Base-by-base conservation (phyloP, 257 asterid genomes). In the Scutellaria galericulata region DNA sequence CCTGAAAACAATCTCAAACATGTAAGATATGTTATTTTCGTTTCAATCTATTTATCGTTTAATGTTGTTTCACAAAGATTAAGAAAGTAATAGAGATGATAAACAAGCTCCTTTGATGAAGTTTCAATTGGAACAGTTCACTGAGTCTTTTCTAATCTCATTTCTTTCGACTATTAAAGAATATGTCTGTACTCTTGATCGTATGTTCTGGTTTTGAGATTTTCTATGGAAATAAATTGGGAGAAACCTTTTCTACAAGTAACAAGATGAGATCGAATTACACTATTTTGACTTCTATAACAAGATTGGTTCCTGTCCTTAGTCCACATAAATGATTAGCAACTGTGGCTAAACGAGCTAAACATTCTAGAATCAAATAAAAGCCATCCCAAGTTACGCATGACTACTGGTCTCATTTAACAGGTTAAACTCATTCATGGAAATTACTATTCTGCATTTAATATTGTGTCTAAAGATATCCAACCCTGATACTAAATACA, bases 1-100 rank as follows among this genome's bases (percentile, higher is more conserved):
- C 97, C 98, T 94, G 95, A 40, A 81, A 77, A 31, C 37, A 31
- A 31, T 31, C 37, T 31, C 5, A 31, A 31, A 4, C 37, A 31
- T 31, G 37, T 31, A 31, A 31, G 37, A 2, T 2, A 31, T 31
- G 37, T 31, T 31, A 2, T 2, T 31, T 31, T 31, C 37, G 5
- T 31, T 31, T 31, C 37, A 4, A 31, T 31, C 37, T 31, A 31
- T 31, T 31, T 31, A 31, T 31, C 37, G 5, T 31, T 31, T 31
- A 2, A 2, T 2, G 37, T 31, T 31, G 37, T 31, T 31, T 31
- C 5, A 31, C 37, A 31, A 31, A 31, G 37, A 31, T 31, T 31
- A 31, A 31, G 27, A 24, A 24, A 24, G 5, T 3, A 4, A 31
- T 31, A 31, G 37, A 31, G 4, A 31, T 31, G 5, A 24, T 24